phyloP scores from a whole-genome alignment of 805 yeast genomes.

The Jamesozyma jinghongensis region DNA sequence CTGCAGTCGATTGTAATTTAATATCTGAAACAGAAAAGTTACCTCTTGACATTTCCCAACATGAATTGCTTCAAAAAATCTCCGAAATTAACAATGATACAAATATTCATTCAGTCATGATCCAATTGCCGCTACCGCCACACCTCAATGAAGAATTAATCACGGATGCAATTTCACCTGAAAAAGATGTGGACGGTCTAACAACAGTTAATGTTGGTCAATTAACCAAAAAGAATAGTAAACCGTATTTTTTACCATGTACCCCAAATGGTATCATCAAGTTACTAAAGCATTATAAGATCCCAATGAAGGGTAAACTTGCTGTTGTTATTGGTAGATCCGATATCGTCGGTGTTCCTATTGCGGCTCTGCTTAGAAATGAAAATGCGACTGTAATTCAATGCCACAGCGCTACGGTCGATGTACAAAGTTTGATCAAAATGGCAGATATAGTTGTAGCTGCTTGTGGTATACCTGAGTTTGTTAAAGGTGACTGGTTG shows the following conservation, averaged over 20 bases:
- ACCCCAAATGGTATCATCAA: constrained; percentile 76
- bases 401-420: constrained; percentile 58
- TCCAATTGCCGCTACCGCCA: constrained; percentile 68
- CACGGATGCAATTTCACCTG: constrained; percentile 55
- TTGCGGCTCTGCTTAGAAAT: constrained; percentile 59
- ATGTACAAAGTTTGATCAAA: constrained; percentile 41
- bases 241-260: constrained; percentile 67
- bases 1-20: constrained; percentile 63
- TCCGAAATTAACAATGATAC: constrained; percentile 48
- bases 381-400: constrained; percentile 69
- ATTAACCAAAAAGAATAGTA: constrained; percentile 61
- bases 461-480: constrained; percentile 83
- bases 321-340: constrained; percentile 85
- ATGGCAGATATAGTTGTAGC: constrained; percentile 75
- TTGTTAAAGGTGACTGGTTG: constrained; percentile 79
- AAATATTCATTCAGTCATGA: constrained; percentile 60
- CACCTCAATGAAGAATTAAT: constrained; percentile 60
- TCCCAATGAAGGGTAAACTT: constrained; percentile 50
- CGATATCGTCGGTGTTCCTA: constrained; percentile 79
- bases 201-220: constrained; percentile 73
- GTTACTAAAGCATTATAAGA: constrained; percentile 48
- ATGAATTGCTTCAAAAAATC: constrained; percentile 46
- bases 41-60: constrained; percentile 48
- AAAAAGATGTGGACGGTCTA: constrained; percentile 79
- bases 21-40: constrained; percentile 51